These are phyloP conservation scores for Candida anglica DNA, from an alignment of 805 yeast species.

Conservation along the genomic window DNA sequence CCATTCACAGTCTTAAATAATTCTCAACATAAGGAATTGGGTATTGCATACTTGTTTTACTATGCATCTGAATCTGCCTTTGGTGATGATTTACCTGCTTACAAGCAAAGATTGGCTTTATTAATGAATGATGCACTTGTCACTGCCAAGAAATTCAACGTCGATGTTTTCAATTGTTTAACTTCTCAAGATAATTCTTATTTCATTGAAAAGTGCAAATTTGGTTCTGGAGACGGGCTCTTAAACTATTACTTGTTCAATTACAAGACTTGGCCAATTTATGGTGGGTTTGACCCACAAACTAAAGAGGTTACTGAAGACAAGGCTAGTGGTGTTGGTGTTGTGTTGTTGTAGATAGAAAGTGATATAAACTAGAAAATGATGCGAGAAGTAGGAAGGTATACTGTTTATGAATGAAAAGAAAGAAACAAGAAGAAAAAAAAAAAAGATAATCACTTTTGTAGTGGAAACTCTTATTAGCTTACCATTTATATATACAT, in stretches of 20 bases:
- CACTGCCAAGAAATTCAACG: constrained; percentile 59
- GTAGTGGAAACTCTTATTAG: too few species aligned
- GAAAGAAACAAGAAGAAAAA: not conserved
- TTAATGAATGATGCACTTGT: constrained; percentile 75
- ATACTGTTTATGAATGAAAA: not conserved
- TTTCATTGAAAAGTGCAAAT: constrained; percentile 77
- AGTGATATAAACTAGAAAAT: not conserved
- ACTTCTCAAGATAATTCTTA: constrained; percentile 86
- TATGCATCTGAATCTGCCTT: constrained; percentile 72
- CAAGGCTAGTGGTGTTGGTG: constrained; percentile 80
- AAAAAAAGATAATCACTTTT: too few species aligned
- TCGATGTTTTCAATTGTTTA: constrained; percentile 92
- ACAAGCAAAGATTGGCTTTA: constrained; percentile 56
- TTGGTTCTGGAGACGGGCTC: constrained; percentile 91
- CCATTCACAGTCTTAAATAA: constrained; percentile 82
- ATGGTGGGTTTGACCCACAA: constrained; percentile 69
- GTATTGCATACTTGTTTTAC: constrained; percentile 85
- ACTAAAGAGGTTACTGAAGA: constrained; percentile 49
- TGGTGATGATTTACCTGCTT: constrained; percentile 35
- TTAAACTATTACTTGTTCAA: constrained; percentile 90
- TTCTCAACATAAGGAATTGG: constrained; percentile 58
- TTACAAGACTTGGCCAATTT: constrained; percentile 74
- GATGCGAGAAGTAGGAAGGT: not conserved
- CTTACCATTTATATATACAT: too few species aligned
- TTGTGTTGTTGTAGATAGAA: constrained; percentile 28